These are phyloP conservation scores for Apiospora malaysiana DNA, from an alignment of 2,329 filamentous ascomycete species.

Conservation along the genomic window DNA sequence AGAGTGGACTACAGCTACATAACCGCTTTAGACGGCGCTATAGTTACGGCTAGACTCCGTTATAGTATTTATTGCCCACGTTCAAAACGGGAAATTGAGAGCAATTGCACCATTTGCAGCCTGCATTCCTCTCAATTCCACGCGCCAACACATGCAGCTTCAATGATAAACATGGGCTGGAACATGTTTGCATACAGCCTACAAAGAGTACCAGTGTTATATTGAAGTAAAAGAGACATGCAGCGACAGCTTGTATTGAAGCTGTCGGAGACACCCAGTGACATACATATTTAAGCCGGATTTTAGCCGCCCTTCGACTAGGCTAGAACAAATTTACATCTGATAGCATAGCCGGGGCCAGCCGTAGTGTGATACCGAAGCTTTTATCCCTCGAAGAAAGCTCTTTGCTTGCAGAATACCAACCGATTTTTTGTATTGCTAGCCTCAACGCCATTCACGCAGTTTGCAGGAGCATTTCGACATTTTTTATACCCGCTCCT, in stretches of 20 bases:
- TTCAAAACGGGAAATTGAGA: not conserved
- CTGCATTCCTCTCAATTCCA: not conserved
- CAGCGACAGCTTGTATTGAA: not conserved
- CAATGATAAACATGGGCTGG: no score
- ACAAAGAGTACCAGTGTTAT: not conserved
- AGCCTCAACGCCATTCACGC: slow-evolving; percentile 15
- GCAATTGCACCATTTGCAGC: not conserved
- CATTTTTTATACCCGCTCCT: slow-evolving; percentile 28
- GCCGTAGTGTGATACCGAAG: slow-evolving; percentile 8
- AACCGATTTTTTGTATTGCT: slow-evolving; percentile 8
- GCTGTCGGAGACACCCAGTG: not conserved
- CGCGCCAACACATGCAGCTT: not conserved
- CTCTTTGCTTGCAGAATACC: slow-evolving; percentile 12
- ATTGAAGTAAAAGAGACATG: not conserved
- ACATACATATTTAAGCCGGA: not conserved
- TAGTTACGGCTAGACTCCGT: not conserved
- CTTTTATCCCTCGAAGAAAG: slow-evolving; percentile 16
- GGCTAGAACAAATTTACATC: slow-evolving; percentile 14
- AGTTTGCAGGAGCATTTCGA: slow-evolving; percentile 23
- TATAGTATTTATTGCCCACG: not conserved
- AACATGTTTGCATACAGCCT: not conserved
- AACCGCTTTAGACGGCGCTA: not conserved
- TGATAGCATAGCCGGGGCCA: slow-evolving; percentile 17
- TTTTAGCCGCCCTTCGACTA: slow-evolving; percentile 7
- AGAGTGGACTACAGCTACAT: not conserved